Conservation (phyloP, 495 filamentous ascomycete genomes). For the Cryomyces minteri region DNA sequence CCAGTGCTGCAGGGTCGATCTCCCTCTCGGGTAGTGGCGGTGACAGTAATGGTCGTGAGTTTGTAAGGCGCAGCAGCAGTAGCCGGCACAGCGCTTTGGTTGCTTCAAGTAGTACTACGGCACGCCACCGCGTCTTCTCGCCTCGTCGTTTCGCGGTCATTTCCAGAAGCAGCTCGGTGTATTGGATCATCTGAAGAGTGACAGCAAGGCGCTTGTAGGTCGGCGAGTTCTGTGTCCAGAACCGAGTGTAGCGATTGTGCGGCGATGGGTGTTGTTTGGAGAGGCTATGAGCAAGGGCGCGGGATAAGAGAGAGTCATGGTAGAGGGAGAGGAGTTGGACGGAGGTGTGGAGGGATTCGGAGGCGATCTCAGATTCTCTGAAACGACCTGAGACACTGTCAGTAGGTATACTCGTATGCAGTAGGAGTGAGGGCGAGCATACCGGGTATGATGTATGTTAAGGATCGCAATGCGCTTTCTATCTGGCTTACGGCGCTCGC, state of each 20-base stretch:
- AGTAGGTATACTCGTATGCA: slow-evolving; percentile 4
- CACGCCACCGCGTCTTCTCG: slow-evolving; percentile 71
- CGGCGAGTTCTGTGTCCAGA: slow-evolving; percentile 60
- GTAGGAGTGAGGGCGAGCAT: slow-evolving; percentile 5
- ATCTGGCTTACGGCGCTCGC: slow-evolving; percentile 79
- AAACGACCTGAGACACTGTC: slow-evolving; percentile 46
- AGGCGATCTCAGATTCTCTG: slow-evolving; percentile 82
- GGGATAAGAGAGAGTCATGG: slow-evolving; percentile 74
- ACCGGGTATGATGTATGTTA: slow-evolving; percentile 94
- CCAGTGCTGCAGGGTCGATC: slow-evolving; percentile 42
- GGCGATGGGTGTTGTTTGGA: slow-evolving; percentile 39
- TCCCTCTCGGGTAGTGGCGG: slow-evolving; percentile 80
- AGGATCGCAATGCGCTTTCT: slow-evolving; percentile 72
- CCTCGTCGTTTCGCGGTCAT: slow-evolving; percentile 71
- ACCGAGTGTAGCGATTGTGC: slow-evolving; percentile 78
- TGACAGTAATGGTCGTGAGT: slow-evolving; percentile 63
- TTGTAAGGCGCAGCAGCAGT: slow-evolving; percentile 66
- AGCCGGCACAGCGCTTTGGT: slow-evolving; percentile 78
- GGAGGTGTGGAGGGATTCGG: slow-evolving; percentile 76
- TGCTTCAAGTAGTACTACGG: slow-evolving; percentile 71
- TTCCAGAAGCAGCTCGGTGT: slow-evolving; percentile 78
- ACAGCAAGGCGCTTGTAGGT: slow-evolving; percentile 63
- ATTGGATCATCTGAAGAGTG: slow-evolving; percentile 72
- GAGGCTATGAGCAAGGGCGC: slow-evolving; percentile 31
- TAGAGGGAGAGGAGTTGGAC: slow-evolving; percentile 86